Evolutionary conservation across 176 grass and related monocot species (phyloP).

Genomic region (Lolium perenne): DNA sequence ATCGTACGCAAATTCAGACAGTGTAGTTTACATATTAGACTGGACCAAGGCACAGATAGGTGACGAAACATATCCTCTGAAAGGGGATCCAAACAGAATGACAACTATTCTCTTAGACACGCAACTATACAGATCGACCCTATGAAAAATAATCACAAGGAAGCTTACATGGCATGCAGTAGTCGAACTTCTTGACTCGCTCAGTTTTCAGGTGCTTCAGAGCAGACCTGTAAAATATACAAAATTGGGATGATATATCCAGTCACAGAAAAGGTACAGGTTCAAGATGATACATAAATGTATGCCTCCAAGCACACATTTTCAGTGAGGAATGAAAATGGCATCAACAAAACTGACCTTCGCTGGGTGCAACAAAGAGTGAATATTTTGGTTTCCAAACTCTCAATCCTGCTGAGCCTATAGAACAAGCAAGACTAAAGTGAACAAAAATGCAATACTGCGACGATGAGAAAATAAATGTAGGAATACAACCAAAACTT

Average conservation of each 20-base stretch:
- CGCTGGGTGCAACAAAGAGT: conserved; percentile 82
- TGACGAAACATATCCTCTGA: conserved; percentile 24
- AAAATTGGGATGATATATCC: neutral
- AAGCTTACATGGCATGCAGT: conserved; percentile 94
- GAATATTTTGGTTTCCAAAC: conserved; percentile 79
- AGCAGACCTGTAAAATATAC: conserved; percentile 61
- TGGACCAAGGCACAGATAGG: conserved; percentile 30
- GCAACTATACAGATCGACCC: neutral
- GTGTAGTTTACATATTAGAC: conserved; percentile 32
- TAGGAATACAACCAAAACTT: conserved; percentile 30
- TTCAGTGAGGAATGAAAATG: neutral
- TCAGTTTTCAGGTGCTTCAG: conserved; percentile 83
- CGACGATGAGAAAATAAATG: neutral
- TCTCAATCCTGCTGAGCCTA: conserved; percentile 69
- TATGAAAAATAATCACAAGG: conserved; percentile 24
- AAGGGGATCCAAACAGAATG: conserved; percentile 23
- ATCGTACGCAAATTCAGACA: conserved; percentile 2
- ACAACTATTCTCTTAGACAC: conserved; percentile 20
- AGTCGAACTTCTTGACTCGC: conserved; percentile 78
- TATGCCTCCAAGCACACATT: conserved; percentile 30
- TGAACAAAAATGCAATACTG: conserved; percentile 26
- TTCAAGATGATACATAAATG: neutral
- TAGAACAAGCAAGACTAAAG: conserved; percentile 35
- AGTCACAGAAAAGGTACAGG: neutral
- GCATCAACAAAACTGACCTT: conserved; percentile 58